Percentiles rank a stretch among this genome's conserved stretches.
These are phyloP conservation scores for Exophiala bonariae DNA, from an alignment of 2,329 filamentous ascomycete species.

Conservation along the genomic window DNA sequence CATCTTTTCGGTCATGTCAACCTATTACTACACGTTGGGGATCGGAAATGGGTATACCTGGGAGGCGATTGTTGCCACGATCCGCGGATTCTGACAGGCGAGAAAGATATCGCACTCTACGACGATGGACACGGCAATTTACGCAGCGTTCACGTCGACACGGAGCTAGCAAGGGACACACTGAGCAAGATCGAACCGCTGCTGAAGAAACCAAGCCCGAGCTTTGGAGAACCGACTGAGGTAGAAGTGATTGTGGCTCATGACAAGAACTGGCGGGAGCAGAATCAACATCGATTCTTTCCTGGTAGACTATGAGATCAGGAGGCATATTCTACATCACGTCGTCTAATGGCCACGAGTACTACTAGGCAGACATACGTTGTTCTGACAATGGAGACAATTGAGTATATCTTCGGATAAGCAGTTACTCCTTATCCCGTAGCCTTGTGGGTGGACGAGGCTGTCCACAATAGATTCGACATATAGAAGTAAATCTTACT, in stretches of 20 bases:
- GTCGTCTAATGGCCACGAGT: no score
- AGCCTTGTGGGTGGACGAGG: no score
- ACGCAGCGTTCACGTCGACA: constrained; percentile 54
- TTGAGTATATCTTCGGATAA: no score
- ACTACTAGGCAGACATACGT: no score
- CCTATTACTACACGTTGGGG: constrained; percentile 29
- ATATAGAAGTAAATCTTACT: no score
- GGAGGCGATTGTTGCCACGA: constrained; percentile 37
- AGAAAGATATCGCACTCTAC: constrained; percentile 54
- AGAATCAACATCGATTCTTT: constrained; percentile 23
- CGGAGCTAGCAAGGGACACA: constrained; percentile 43
- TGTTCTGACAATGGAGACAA: no score
- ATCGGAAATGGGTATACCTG: constrained; percentile 34
- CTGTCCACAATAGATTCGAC: no score
- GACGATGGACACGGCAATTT: constrained; percentile 45
- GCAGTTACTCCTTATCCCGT: no score
- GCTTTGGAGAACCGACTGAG: constrained; percentile 9
- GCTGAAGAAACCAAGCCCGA: constrained; percentile 18
- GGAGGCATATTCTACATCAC: not conserved
- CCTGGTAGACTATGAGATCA: constrained; percentile 16
- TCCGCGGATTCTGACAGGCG: constrained; percentile 30
- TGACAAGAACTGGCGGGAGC: constrained; percentile 24
- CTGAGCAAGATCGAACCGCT: constrained; percentile 39
- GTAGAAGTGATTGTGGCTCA: constrained; percentile 28
- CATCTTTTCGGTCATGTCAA: constrained; percentile 37